phyloP scores from a whole-genome alignment of 371 early-diverging fungal genomes.

The Mucor velutinosus region DNA sequence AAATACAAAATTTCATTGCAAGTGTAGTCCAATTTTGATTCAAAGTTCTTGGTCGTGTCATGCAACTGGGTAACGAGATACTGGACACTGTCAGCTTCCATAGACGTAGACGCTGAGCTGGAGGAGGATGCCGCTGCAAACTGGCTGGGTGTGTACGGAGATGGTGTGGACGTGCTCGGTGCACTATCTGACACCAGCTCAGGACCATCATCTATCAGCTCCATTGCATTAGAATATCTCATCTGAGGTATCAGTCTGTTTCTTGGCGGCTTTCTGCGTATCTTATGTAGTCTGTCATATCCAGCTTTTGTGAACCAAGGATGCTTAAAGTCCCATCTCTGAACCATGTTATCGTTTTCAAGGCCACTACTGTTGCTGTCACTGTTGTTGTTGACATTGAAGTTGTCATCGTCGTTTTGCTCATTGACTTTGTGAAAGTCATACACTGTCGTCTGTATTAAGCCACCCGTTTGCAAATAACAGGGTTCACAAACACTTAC shows the following conservation, averaged over 20 bases:
- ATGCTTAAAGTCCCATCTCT: slow-evolving; percentile 29
- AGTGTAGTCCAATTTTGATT: slow-evolving; percentile 18
- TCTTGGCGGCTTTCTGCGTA: slow-evolving; percentile 21
- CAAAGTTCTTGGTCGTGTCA: slow-evolving; percentile 3
- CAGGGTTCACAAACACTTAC: slow-evolving; percentile 3
- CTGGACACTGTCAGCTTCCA: neutral
- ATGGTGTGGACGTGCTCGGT: neutral
- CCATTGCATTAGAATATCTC: slow-evolving; percentile 21
- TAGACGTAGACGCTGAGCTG: neutral
- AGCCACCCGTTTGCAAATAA: neutral
- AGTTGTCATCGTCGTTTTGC: neutral
- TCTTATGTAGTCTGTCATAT: slow-evolving; percentile 17
- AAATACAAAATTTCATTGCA: slow-evolving; percentile 15
- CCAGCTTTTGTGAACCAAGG: slow-evolving; percentile 18
- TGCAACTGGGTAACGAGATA: slow-evolving; percentile 6
- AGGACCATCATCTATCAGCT: neutral
- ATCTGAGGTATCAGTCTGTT: slow-evolving; percentile 20
- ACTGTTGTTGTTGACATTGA: neutral
- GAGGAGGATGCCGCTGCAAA: neutral
- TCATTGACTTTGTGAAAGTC: slow-evolving; percentile 32
- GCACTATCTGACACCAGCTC: neutral
- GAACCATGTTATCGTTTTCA: slow-evolving; percentile 7
- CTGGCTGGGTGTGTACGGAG: neutral
- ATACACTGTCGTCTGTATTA: slow-evolving; percentile 20
- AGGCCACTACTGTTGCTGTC: neutral